phyloP scores from a whole-genome alignment of 768 basidiomycete species.

The Termitomyces titanicus region DNA sequence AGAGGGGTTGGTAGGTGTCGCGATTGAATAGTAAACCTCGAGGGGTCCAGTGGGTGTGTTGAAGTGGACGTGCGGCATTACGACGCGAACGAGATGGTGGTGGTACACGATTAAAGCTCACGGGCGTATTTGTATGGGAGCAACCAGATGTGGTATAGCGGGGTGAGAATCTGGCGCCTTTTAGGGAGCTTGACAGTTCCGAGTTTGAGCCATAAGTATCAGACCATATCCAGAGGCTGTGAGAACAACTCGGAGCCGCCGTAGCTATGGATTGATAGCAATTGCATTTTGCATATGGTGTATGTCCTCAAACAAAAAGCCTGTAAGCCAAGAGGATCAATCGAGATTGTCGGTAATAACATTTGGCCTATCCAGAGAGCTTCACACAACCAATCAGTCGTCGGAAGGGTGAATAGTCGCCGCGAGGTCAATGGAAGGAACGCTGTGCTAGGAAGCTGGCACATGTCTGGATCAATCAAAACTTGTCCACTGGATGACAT shows the following conservation, averaged over 20 bases:
- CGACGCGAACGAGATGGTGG: not conserved
- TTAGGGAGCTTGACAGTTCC: slow-evolving; percentile 7
- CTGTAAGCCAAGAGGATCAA: not conserved
- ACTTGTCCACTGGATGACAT: not conserved
- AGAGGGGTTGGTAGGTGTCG: slow-evolving; percentile 16
- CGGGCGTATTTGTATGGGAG: not conserved
- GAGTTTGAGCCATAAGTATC: not conserved
- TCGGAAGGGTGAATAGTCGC: not conserved
- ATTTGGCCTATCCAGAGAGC: too few relatives aligned
- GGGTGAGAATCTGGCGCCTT: not conserved
- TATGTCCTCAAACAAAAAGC: not conserved
- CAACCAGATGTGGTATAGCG: not conserved
- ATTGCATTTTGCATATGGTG: not conserved
- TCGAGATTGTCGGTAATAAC: not conserved
- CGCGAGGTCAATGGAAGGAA: not conserved
- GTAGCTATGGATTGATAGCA: not conserved
- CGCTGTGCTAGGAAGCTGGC: not conserved
- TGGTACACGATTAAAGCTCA: not conserved
- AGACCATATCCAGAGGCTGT: not conserved
- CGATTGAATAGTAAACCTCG: slow-evolving; percentile 17
- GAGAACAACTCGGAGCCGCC: slow-evolving; percentile 7
- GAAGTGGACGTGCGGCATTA: slow-evolving; percentile 16
- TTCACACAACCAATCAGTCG: not conserved
- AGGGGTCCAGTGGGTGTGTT: slow-evolving; percentile 14
- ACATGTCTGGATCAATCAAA: not conserved